Percentiles rank a stretch among this genome's conserved stretches.
Conservation (phyloP, 2,329 filamentous ascomycete genomes). For the Pseudodiploospora longispora region DNA sequence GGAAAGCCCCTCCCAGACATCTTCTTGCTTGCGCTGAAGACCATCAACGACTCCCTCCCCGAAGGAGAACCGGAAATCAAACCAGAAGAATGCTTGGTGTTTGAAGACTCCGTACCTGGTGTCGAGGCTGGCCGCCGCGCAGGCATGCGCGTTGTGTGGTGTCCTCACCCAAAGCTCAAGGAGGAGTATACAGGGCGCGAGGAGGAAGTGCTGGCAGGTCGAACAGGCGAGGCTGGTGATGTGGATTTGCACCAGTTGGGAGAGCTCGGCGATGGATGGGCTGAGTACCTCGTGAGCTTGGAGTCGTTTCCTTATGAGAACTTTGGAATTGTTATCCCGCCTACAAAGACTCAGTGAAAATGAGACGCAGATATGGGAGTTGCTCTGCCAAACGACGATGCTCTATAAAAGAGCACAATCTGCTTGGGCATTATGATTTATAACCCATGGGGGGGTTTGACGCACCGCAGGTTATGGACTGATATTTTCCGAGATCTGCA, state of each 20-base stretch:
- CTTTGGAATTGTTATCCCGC: constrained; percentile 47
- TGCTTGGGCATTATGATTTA: too few relatives aligned
- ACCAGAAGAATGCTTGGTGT: constrained; percentile 87
- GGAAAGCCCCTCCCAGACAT: constrained; percentile 96
- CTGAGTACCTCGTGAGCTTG: constrained; percentile 43
- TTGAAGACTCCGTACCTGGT: constrained; percentile 90
- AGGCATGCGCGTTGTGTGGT: constrained; percentile 93
- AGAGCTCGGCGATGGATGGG: constrained; percentile 53
- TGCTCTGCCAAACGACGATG: too few relatives aligned
- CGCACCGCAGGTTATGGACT: background rate
- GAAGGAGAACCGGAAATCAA: constrained; percentile 56
- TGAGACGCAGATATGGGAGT: background rate
- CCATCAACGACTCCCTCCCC: constrained; percentile 68
- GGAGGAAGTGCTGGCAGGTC: constrained; percentile 72
- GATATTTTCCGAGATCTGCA: background rate
- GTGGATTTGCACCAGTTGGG: constrained; percentile 49
- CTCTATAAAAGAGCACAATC: too few relatives aligned
- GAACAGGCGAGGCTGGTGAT: constrained; percentile 59
- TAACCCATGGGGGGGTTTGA: background rate
- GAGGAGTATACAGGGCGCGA: constrained; percentile 70
- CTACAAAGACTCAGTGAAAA: background rate
- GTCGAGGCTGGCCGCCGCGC: constrained; percentile 85
- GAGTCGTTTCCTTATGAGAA: constrained; percentile 49
- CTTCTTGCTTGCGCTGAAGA: constrained; percentile 76
- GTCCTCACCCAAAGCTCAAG: constrained; percentile 71